phyloP scores from a whole-genome alignment of 306 rosid genomes.

The Chamaecrista fasciculata region DNA sequence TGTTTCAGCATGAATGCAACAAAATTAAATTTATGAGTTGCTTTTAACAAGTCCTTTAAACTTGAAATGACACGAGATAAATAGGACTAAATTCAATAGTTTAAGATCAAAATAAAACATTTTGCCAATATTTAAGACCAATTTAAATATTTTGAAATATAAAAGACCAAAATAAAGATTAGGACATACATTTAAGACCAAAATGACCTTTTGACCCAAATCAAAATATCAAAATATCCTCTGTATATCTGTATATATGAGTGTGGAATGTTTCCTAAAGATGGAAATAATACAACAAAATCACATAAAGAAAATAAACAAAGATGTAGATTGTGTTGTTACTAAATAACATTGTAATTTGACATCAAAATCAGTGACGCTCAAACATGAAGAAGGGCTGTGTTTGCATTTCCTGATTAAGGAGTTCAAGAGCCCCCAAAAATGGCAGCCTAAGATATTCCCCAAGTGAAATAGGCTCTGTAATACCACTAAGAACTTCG shows the following conservation, averaged over 20 bases:
- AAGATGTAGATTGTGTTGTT: not conserved
- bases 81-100: too few species aligned
- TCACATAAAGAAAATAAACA: not conserved
- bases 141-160: too few species aligned
- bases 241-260: not conserved
- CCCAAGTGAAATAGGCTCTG: conserved; percentile 42
- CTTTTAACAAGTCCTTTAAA: too few species aligned
- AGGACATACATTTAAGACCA: too few species aligned
- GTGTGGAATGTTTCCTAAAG: conserved; percentile 7
- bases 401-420: conserved; percentile 24
- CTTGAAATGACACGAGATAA: too few species aligned
- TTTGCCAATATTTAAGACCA: too few species aligned
- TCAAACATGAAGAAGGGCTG: conserved; percentile 28
- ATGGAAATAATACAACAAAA: not conserved
- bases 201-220: too few species aligned
- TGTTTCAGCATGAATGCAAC: too few species aligned
- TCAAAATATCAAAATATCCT: too few species aligned
- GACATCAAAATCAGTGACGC: conserved; percentile 8
- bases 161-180: too few species aligned
- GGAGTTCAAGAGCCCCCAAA: conserved; percentile 36
- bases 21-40: too few species aligned
- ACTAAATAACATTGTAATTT: not conserved
- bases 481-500: not conserved
- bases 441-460: conserved; percentile 42
- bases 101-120: too few species aligned